Evolutionary conservation across 805 yeast genomes (phyloP).

Genomic region (Jamesozyma lodderae): DNA sequence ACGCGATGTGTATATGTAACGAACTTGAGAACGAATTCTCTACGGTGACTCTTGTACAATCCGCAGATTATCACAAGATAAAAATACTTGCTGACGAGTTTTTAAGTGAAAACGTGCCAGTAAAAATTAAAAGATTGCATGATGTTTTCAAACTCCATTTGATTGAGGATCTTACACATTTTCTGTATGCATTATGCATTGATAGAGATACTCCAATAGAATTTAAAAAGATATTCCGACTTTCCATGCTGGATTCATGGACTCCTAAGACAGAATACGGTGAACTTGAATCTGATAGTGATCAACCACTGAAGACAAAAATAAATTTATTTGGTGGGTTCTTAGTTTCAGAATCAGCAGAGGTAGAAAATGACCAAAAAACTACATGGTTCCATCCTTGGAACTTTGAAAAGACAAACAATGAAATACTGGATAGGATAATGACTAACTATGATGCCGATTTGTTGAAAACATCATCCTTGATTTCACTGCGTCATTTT

Average conservation of each 20-base stretch:
- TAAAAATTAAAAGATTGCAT: constrained; percentile 15
- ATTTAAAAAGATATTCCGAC: constrained; percentile 13
- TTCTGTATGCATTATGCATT: constrained; percentile 15
- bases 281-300: background rate
- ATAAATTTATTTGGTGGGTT: constrained; percentile 26
- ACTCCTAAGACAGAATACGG: constrained; percentile 9
- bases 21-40: constrained; percentile 13
- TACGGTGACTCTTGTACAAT: constrained; percentile 17
- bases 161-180: constrained; percentile 19
- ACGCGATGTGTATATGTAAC: constrained; percentile 16
- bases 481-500: constrained; percentile 10
- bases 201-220: constrained; percentile 6
- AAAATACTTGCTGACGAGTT: constrained; percentile 13
- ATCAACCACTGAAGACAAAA: constrained; percentile 6
- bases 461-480: constrained; percentile 12
- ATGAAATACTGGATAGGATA: constrained; percentile 9
- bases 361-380: background rate
- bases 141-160: constrained; percentile 21
- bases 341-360: constrained; percentile 17
- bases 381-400: constrained; percentile 22
- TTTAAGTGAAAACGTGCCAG: constrained; percentile 14
- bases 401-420: constrained; percentile 14
- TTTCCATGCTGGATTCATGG: constrained; percentile 21
- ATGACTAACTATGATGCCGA: constrained; percentile 20
- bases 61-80: constrained; percentile 13